Conservation (phyloP, 2,329 filamentous ascomycete genomes). For the Apiospora kogelbergensis region DNA sequence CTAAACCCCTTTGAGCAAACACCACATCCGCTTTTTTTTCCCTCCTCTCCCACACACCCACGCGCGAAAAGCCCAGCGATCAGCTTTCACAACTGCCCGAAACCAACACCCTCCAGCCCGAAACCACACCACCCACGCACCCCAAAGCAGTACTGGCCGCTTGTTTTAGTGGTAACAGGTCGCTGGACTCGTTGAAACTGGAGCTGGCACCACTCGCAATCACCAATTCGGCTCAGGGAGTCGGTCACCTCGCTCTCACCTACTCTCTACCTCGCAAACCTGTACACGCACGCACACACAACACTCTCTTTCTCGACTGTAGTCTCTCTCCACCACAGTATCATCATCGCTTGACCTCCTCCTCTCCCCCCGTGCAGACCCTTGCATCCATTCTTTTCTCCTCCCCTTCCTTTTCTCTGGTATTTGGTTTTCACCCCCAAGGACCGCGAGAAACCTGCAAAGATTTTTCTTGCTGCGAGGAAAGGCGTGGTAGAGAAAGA, state of each 20-base stretch:
- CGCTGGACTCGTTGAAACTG: constrained; percentile 6
- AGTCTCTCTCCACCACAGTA: constrained; percentile 4
- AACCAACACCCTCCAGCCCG: constrained; percentile 10
- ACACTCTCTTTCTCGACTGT: constrained; percentile 1
- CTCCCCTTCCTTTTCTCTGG: constrained; percentile 1
- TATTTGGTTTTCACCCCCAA: constrained; percentile 6
- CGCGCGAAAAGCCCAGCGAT: constrained; percentile 8
- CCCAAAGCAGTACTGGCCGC: constrained; percentile 1
- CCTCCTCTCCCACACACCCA: too few relatives aligned
- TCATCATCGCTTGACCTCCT: constrained; percentile 5
- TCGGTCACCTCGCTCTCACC: constrained; percentile 6
- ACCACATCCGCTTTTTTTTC: not conserved
- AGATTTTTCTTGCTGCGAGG: constrained; percentile 6
- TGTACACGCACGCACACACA: constrained; percentile 4
- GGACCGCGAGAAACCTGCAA: not conserved
- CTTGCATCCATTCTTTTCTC: constrained; percentile 9
- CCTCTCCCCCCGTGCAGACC: not conserved
- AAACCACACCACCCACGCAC: constrained; percentile 10
- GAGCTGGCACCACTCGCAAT: constrained; percentile 7
- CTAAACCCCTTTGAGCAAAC: constrained; percentile 7
- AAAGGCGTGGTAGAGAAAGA: constrained; percentile 7
- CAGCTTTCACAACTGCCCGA: constrained; percentile 10
- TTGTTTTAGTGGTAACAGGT: constrained; percentile 1
- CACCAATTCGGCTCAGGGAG: constrained; percentile 4
- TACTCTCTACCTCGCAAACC: not conserved